These are phyloP conservation scores for Crithidia acanthocephali DNA, from an alignment of 208 protist genomes.

Conservation along the genomic window DNA sequence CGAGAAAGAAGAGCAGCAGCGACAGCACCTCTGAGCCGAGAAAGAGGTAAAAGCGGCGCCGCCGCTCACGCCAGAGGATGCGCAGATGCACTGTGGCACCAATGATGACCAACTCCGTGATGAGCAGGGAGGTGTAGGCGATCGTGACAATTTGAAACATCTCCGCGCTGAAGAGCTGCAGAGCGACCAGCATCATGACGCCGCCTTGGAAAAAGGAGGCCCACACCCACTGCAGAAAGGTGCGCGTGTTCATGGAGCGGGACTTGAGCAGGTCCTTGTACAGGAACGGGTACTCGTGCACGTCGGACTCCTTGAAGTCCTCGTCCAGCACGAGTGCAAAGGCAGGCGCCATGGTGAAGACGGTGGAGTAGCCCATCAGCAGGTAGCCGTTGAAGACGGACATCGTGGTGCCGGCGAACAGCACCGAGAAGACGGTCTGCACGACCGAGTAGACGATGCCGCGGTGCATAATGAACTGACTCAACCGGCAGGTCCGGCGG, in stretches of 20 bases:
- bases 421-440: slow-evolving; percentile 96
- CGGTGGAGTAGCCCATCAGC: slow-evolving; percentile 97
- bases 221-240: slow-evolving; percentile 88
- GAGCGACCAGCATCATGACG: slow-evolving; percentile 96
- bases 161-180: slow-evolving; percentile 94
- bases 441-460: slow-evolving; percentile 99
- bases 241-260: slow-evolving; percentile 86
- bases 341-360: slow-evolving; percentile 98
- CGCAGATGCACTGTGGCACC: slow-evolving; percentile 93
- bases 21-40: slow-evolving; percentile 89
- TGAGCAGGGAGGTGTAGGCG: slow-evolving; percentile 97
- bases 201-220: slow-evolving; percentile 92
- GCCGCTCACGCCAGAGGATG: slow-evolving; percentile 73
- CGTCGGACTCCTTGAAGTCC: slow-evolving; percentile 93
- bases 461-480: slow-evolving; percentile 98
- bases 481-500: slow-evolving; percentile 91
- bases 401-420: slow-evolving; percentile 98
- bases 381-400: slow-evolving; percentile 97
- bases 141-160: slow-evolving; percentile 98
- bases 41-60: slow-evolving; percentile 82
- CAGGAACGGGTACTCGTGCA: slow-evolving; percentile 96
- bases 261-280: slow-evolving; percentile 98
- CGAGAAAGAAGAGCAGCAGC: slow-evolving; percentile 92
- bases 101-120: slow-evolving; percentile 98
- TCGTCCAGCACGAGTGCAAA: slow-evolving; percentile 98